phyloP scores from a whole-genome alignment of 2,329 filamentous ascomycete species.

The Aspergillus floridensis region DNA sequence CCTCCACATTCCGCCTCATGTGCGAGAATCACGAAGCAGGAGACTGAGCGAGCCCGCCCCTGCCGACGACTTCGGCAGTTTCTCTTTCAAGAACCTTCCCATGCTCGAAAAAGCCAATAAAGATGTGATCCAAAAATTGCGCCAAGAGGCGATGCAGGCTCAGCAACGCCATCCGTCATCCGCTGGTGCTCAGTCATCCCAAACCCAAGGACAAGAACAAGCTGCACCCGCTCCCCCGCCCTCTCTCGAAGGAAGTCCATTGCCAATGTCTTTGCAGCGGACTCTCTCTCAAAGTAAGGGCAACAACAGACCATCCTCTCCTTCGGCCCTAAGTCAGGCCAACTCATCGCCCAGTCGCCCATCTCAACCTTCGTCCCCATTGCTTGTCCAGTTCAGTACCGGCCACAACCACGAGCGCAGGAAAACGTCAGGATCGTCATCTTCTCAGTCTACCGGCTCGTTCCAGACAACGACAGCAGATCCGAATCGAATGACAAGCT shows the following conservation, averaged over 20 bases:
- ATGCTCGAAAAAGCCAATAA: constrained; percentile 98
- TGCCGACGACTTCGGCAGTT: constrained; percentile 91
- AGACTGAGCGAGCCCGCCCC: constrained; percentile 86
- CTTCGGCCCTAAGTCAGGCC: constrained; percentile 72
- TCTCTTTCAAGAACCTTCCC: constrained; percentile 94
- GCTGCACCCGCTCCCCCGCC: constrained; percentile 58
- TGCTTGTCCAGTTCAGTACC: constrained; percentile 95
- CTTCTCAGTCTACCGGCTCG: constrained; percentile 70
- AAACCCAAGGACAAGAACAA: constrained; percentile 16
- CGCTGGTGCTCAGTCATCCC: constrained; percentile 21
- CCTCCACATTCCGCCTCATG: constrained; percentile 91
- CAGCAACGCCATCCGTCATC: constrained; percentile 52
- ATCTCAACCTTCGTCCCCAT: constrained; percentile 80
- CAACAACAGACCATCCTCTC: constrained; percentile 76
- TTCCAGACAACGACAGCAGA: constrained; percentile 73
- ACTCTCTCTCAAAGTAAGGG: constrained; percentile 80
- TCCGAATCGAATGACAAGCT: constrained; percentile 58
- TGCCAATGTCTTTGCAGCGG: constrained; percentile 76
- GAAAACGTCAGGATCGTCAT: constrained; percentile 89
- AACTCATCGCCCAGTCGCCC: constrained; percentile 84
- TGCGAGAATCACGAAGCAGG: constrained; percentile 83
- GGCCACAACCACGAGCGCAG: constrained; percentile 77
- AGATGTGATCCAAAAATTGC: constrained; percentile 93
- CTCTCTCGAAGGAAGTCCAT: constrained; percentile 77
- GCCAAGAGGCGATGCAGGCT: constrained; percentile 80